Conservation (phyloP, 768 basidiomycete species). For the Amanita muscaria region DNA sequence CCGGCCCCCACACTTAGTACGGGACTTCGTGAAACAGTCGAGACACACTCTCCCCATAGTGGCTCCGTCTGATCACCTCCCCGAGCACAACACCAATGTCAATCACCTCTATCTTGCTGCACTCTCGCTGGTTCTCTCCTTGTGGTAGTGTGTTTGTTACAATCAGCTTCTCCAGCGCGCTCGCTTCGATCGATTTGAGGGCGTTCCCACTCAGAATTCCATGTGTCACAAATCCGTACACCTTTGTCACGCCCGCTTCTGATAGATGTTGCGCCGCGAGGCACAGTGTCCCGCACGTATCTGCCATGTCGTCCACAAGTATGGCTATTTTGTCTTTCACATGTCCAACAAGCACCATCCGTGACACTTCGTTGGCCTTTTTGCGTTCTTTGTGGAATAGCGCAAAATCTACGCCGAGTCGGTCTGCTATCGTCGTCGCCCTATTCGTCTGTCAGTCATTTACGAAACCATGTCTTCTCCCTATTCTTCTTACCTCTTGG, state of each 20-base stretch:
- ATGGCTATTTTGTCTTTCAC: slow-evolving; percentile 91
- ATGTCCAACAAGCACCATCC: slow-evolving; percentile 93
- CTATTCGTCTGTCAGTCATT: slow-evolving; percentile 31
- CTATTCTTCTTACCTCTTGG: slow-evolving; percentile 65
- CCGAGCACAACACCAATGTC: slow-evolving; percentile 93
- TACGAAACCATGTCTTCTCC: slow-evolving; percentile 1
- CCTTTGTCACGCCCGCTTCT: slow-evolving; percentile 79
- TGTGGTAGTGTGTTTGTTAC: slow-evolving; percentile 99
- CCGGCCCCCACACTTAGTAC: slow-evolving; percentile 48
- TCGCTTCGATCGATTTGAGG: slow-evolving; percentile 59
- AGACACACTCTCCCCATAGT: slow-evolving; percentile 93
- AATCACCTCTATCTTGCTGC: slow-evolving; percentile 83
- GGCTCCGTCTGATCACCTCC: slow-evolving; percentile 91
- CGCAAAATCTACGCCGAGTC: slow-evolving; percentile 94
- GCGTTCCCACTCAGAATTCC: slow-evolving; percentile 92
- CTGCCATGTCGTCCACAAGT: slow-evolving; percentile 97
- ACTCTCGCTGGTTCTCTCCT: slow-evolving; percentile 57
- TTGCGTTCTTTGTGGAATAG: slow-evolving; percentile 99
- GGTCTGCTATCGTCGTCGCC: slow-evolving; percentile 94
- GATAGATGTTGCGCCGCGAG: slow-evolving; percentile 83
- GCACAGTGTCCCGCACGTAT: slow-evolving; percentile 91
- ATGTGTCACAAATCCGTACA: slow-evolving; percentile 93
- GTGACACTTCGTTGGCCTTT: slow-evolving; percentile 90
- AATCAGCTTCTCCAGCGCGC: slow-evolving; percentile 84
- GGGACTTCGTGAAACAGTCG: slow-evolving; percentile 87